Evolutionary conservation across 208 protist species (phyloP), one percentile per base, ranked within the genome.

Genomic region (Leishmania major): DNA sequence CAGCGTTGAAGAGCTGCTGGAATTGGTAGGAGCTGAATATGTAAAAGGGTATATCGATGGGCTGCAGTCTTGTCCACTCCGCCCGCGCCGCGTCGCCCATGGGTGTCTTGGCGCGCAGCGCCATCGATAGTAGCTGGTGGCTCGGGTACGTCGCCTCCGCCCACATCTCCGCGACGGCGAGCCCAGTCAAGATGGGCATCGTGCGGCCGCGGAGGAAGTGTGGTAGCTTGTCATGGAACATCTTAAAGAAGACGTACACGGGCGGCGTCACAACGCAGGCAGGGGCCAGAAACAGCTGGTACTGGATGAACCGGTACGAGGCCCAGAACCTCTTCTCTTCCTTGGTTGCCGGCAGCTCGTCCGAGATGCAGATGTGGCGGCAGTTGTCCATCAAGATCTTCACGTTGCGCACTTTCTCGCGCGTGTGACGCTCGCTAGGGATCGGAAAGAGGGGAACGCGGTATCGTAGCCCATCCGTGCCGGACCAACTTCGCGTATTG

Each of bases 381-480:
- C 94, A 96, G 84, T 97, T 98, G 84, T 98, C 92, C 92, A 98
- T 96, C 13, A 98, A 83, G 45, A 98, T 88, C 79, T 96, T 94
- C 40, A 97, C 92, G 78, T 97, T 97, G n/a, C 92, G 91, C 22
- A 87, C 80, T 76, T 95, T 96, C 62, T 95, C 92, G 53, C 93
- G 91, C 3, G 92, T 90, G 80, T 96, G 93, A 17, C 93, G 87
- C 78, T 97, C 96, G 79, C 95, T 97, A 8, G 95, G 95, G 28
- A 96, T 94, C 64, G 92, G 80, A 66, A 87, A 92, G 40, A 98
- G 89, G 8, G 93, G 90, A 13, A 98, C 93, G 45, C 93, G 93
- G 84, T 98, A 98, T 17, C 83, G 83, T 62, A 98, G 80, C 5
- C 95, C 95, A 1, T 90, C 93, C 1, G 88, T 84, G 5, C 95